Conservation (phyloP, 768 basidiomycete genomes). For the Gyrodon lividus region DNA sequence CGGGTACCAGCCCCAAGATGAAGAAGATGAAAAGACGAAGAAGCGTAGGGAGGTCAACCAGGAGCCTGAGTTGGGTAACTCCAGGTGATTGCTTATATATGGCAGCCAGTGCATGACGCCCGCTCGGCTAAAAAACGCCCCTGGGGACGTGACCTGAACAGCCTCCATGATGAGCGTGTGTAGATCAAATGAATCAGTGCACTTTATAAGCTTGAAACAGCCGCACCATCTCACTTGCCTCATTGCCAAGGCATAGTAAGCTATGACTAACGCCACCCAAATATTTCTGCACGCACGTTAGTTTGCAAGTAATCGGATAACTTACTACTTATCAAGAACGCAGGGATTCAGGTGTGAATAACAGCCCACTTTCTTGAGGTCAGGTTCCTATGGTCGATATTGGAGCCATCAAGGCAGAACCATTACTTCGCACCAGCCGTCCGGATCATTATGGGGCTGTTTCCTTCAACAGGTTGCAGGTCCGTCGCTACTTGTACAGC, state of each 20-base stretch:
- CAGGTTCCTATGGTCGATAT: no score
- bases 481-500: no score
- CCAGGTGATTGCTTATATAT: constrained; percentile 8
- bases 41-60: constrained; percentile 21
- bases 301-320: no score
- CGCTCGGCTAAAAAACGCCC: not conserved
- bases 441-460: no score
- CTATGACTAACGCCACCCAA: not conserved
- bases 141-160: not conserved
- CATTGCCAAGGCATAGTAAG: not conserved
- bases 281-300: not conserved
- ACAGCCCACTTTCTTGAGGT: no score
- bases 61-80: constrained; percentile 12
- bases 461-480: no score
- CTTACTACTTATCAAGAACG: no score
- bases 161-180: not conserved
- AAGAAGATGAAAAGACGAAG: constrained; percentile 9
- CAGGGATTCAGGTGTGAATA: not conserved
- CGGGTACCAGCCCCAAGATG: constrained; percentile 21
- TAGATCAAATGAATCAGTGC: not conserved
- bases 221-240: not conserved
- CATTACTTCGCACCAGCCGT: no score
- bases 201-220: not conserved
- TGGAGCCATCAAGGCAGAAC: no score
- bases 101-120: not conserved